These are phyloP conservation scores for Porphyrellus cyaneotinctus DNA, from an alignment of 768 basidiomycete species.

Conservation along the genomic window DNA sequence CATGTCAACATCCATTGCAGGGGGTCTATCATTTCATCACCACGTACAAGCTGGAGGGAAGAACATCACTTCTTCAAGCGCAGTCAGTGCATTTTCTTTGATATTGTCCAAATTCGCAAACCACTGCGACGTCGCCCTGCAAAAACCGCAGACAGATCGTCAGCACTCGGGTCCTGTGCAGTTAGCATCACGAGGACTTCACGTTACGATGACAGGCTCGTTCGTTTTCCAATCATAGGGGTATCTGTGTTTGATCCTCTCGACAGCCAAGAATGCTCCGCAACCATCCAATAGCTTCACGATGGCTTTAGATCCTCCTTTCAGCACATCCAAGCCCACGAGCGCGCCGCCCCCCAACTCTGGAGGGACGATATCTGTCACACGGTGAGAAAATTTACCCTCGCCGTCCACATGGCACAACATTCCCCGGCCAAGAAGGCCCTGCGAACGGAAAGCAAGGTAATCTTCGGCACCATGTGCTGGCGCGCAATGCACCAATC, in stretches of 20 bases:
- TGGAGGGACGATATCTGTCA: constrained; percentile 47
- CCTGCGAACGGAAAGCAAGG: constrained; percentile 58
- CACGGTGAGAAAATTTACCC: constrained; percentile 63
- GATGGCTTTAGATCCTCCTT: constrained; percentile 64
- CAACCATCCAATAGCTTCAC: constrained; percentile 56
- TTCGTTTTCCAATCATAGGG: constrained; percentile 98
- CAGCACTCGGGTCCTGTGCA: neutral
- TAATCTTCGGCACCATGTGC: constrained; percentile 96
- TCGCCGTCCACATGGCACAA: constrained; percentile 79
- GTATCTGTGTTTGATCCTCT: constrained; percentile 80
- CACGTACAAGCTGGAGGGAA: constrained; percentile 68
- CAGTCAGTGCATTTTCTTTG: constrained; percentile 68
- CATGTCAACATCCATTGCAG: neutral
- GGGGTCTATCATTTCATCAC: constrained; percentile 9
- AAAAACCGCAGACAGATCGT: neutral
- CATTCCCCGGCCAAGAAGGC: constrained; percentile 48
- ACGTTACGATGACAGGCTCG: constrained; percentile 89
- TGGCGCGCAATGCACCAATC: constrained; percentile 92
- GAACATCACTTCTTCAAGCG: constrained; percentile 69
- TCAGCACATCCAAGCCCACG: constrained; percentile 67
- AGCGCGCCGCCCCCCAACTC: constrained; percentile 44
- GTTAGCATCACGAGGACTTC: constrained; percentile 22
- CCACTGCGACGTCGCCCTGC: constrained; percentile 93
- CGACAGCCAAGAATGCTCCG: constrained; percentile 55
- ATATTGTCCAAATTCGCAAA: constrained; percentile 89